Evolutionary conservation across 2,329 filamentous ascomycete species (phyloP).

Genomic region (Talaromyces albobiverticillius): DNA sequence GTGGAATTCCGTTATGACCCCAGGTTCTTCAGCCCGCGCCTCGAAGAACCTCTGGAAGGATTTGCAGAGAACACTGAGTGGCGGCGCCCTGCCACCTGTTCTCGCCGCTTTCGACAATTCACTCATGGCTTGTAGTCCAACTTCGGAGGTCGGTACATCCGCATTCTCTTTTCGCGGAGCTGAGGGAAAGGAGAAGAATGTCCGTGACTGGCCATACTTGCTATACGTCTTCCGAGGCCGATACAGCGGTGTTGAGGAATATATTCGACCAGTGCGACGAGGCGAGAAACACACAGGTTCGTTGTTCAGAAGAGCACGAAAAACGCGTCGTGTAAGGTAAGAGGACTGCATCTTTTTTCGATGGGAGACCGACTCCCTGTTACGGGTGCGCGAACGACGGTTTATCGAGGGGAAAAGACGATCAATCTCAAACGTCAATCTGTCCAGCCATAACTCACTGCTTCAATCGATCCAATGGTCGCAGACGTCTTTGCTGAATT

Average conservation of each 20-base stretch:
- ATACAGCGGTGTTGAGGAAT: conserved; percentile 13
- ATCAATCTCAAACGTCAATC: not conserved
- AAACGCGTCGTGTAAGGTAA: conserved; percentile 43
- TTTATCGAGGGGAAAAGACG: not conserved
- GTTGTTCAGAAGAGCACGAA: conserved; percentile 44
- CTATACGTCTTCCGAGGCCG: conserved; percentile 27
- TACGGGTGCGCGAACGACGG: too few relatives aligned
- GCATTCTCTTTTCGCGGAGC: conserved; percentile 59
- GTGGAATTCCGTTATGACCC: conserved; percentile 62
- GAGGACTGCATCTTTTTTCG: conserved; percentile 37
- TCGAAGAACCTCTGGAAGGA: conserved; percentile 66
- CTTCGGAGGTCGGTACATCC: conserved; percentile 50
- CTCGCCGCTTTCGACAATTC: conserved; percentile 63
- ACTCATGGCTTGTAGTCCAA: conserved; percentile 68
- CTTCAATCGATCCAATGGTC: too few relatives aligned
- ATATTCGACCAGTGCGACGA: conserved; percentile 33
- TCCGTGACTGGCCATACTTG: conserved; percentile 35
- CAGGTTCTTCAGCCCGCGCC: conserved; percentile 49
- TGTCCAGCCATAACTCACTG: not conserved
- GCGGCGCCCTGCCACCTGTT: conserved; percentile 63
- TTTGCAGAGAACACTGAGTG: conserved; percentile 59
- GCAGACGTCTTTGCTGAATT: too few relatives aligned
- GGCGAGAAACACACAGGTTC: conserved; percentile 40
- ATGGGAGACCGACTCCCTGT: too few relatives aligned
- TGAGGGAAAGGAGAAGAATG: conserved; percentile 31